Conservation (phyloP, 768 basidiomycete genomes). For the Phaeotremella fagi region DNA sequence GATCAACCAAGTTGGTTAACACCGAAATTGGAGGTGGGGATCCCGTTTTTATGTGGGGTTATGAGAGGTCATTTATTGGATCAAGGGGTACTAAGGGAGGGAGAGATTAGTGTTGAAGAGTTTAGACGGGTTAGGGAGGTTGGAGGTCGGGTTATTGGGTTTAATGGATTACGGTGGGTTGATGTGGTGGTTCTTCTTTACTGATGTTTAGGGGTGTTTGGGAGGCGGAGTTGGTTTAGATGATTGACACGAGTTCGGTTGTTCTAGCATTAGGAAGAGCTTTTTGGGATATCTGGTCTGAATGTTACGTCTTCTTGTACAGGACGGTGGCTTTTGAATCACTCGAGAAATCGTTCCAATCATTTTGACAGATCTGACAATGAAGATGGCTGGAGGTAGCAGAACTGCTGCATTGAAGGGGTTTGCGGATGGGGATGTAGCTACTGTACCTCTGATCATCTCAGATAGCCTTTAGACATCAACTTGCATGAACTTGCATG, state of each 20-base stretch:
- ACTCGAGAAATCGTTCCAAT: too few species aligned
- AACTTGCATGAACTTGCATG: too few species aligned
- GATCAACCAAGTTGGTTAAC: conserved; percentile 22
- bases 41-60: conserved; percentile 30
- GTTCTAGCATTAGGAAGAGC: background rate
- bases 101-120: conserved; percentile 27
- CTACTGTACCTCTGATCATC: too few species aligned
- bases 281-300: background rate
- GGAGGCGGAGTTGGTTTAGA: conserved; percentile 28
- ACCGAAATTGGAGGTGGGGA: conserved; percentile 6
- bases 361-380: too few species aligned
- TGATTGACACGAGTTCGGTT: background rate
- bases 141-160: conserved; percentile 30
- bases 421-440: too few species aligned
- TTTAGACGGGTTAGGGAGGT: conserved; percentile 9
- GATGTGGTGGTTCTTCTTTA: background rate
- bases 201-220: conserved; percentile 32
- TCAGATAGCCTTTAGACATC: too few species aligned
- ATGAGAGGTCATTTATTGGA: conserved; percentile 32
- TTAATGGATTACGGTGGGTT: conserved; percentile 37
- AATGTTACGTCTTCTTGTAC: background rate
- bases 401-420: too few species aligned
- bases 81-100: conserved; percentile 21
- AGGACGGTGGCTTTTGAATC: too few species aligned
- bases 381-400: too few species aligned